phyloP scores from a whole-genome alignment of 257 asterid genomes.

The Cinchona pubescens region DNA sequence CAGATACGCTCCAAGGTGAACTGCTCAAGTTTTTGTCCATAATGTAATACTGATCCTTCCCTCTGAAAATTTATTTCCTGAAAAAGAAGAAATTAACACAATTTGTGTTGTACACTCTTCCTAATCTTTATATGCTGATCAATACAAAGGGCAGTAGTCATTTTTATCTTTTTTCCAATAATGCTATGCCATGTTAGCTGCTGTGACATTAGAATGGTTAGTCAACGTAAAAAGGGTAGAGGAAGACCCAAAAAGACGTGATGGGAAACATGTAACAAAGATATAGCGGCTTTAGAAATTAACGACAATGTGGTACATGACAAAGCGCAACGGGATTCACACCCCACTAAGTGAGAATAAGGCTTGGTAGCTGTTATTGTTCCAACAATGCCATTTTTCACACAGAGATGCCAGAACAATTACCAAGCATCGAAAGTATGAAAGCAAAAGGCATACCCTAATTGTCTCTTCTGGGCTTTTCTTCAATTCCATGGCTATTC shows the following conservation, averaged over 20 bases:
- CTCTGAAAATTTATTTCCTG: slow-evolving; percentile 87
- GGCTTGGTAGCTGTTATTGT: too few relatives aligned
- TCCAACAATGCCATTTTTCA: neutral
- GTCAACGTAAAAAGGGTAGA: too few relatives aligned
- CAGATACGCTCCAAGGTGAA: slow-evolving; percentile 75
- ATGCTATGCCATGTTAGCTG: too few relatives aligned
- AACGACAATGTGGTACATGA: too few relatives aligned
- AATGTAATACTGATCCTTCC: slow-evolving; percentile 83
- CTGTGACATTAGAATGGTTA: too few relatives aligned
- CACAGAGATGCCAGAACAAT: neutral
- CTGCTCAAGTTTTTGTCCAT: slow-evolving; percentile 67
- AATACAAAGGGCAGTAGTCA: neutral
- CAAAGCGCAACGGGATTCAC: too few relatives aligned
- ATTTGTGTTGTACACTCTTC: too few relatives aligned
- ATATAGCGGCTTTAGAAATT: too few relatives aligned
- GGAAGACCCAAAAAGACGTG: too few relatives aligned
- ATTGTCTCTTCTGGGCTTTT: slow-evolving; percentile 87
- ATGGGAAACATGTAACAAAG: too few relatives aligned
- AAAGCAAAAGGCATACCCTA: slow-evolving; percentile 46
- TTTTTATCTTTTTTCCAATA: too few relatives aligned
- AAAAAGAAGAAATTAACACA: slow-evolving; percentile 19
- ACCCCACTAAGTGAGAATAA: too few relatives aligned
- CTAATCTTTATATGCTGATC: neutral
- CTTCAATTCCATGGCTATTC: slow-evolving; percentile 78
- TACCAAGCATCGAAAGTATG: neutral